phyloP scores from a whole-genome alignment of 352 stramenopile genomes.

The Globisporangium orthogonon region DNA sequence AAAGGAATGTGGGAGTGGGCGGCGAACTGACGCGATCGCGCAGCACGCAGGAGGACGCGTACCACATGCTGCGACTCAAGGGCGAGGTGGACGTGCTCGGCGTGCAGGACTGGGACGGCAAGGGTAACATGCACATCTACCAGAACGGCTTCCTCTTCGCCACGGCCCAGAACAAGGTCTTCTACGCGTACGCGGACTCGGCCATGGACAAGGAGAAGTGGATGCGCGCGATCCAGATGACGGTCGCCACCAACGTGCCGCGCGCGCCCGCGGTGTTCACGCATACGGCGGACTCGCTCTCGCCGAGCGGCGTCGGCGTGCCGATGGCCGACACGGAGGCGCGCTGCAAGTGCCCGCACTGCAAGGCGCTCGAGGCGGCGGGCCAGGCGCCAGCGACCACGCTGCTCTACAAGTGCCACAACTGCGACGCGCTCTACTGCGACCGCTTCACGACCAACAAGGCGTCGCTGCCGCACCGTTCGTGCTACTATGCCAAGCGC shows the following conservation, averaged over 20 bases:
- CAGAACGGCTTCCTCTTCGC: constrained; percentile 85
- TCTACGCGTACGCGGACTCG: constrained; percentile 85
- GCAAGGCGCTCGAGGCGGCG: constrained; percentile 30
- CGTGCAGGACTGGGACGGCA: constrained; percentile 89
- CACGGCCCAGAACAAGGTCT: constrained; percentile 85
- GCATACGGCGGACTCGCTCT: constrained; percentile 47
- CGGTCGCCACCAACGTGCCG: constrained; percentile 77
- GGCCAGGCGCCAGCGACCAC: constrained; percentile 21
- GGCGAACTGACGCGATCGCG: neutral
- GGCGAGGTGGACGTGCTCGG: constrained; percentile 85
- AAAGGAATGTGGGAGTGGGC: too few relatives aligned
- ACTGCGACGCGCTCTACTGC: constrained; percentile 72
- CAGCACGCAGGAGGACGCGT: constrained; percentile 88
- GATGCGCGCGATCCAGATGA: constrained; percentile 84
- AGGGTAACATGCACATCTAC: constrained; percentile 91
- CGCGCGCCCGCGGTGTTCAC: constrained; percentile 41
- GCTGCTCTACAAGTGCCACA: constrained; percentile 81
- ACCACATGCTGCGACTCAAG: constrained; percentile 84
- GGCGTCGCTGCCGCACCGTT: constrained; percentile 69
- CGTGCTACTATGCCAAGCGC: constrained; percentile 80
- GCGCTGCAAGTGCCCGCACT: constrained; percentile 65
- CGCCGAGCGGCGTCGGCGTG: constrained; percentile 41
- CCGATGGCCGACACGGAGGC: constrained; percentile 48
- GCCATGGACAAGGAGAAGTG: constrained; percentile 89
- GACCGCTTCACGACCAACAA: constrained; percentile 81